phyloP scores from a whole-genome alignment of 345 rosid genomes.

The Murraya koenigii region DNA sequence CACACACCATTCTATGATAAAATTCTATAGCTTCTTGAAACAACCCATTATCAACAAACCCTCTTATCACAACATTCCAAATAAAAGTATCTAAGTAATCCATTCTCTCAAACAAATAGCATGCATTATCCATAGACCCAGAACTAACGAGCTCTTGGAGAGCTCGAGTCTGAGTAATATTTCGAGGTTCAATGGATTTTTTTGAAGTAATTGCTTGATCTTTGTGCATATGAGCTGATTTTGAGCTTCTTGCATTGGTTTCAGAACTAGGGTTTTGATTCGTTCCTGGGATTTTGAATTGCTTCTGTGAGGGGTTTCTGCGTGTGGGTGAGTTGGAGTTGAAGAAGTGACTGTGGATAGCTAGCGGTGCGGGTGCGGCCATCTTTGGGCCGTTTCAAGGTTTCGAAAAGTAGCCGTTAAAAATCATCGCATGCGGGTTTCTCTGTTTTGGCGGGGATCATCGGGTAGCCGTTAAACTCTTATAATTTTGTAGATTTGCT shows the following conservation, averaged over 20 bases:
- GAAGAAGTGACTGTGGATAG: slow-evolving; percentile 23
- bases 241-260: slow-evolving; percentile 21
- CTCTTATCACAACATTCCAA: slow-evolving; percentile 73
- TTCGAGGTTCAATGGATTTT: slow-evolving; percentile 8
- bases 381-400: slow-evolving; percentile 18
- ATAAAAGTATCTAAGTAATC: slow-evolving; percentile 37
- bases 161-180: slow-evolving; percentile 28
- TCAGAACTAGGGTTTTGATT: slow-evolving; percentile 7
- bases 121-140: slow-evolving; percentile 48
- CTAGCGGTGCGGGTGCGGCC: slow-evolving; percentile 28
- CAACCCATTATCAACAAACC: slow-evolving; percentile 45
- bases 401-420: not conserved
- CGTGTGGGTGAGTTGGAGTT: slow-evolving; percentile 22
- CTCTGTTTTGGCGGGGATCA: slow-evolving; percentile 29
- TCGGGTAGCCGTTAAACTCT: slow-evolving; percentile 7
- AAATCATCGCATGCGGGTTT: slow-evolving; percentile 11
- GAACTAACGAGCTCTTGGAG: slow-evolving; percentile 28
- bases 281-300: slow-evolving; percentile 15
- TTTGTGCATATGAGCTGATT: slow-evolving; percentile 3
- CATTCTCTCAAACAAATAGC: slow-evolving; percentile 71
- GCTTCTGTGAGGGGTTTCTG: slow-evolving; percentile 24
- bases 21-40: slow-evolving; percentile 42
- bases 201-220: not conserved
- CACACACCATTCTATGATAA: slow-evolving; percentile 43
- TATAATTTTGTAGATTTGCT: not conserved